Percentiles rank a stretch among this genome's conserved stretches.
Conservation (phyloP, 2,329 filamentous ascomycete species). For the Talaromyces atroroseus region DNA sequence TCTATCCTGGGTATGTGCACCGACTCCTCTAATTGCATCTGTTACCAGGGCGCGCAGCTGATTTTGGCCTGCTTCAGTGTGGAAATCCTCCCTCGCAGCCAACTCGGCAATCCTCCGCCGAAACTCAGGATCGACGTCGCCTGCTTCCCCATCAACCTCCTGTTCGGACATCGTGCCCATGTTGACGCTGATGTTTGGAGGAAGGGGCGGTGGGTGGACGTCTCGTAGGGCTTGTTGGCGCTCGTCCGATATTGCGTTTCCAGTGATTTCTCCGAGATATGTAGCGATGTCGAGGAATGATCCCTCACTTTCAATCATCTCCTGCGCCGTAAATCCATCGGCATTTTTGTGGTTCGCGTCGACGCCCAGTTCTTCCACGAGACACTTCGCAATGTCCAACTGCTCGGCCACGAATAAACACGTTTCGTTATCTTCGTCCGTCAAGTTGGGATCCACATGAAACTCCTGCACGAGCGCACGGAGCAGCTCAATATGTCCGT, state of each 20-base stretch:
- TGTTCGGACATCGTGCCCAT: slow-evolving; percentile 66
- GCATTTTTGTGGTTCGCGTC: slow-evolving; percentile 61
- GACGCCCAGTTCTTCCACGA: slow-evolving; percentile 77
- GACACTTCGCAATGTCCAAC: slow-evolving; percentile 66
- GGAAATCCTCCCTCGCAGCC: slow-evolving; percentile 75
- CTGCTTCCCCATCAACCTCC: slow-evolving; percentile 50
- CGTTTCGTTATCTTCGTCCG: slow-evolving; percentile 88
- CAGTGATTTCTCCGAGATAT: slow-evolving; percentile 54
- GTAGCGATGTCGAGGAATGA: slow-evolving; percentile 70
- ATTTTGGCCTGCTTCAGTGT: slow-evolving; percentile 71
- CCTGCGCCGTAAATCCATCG: slow-evolving; percentile 72
- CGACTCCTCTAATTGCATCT: slow-evolving; percentile 68
- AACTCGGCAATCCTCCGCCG: slow-evolving; percentile 82
- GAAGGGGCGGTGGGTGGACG: slow-evolving; percentile 56
- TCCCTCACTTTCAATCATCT: slow-evolving; percentile 73
- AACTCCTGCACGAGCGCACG: slow-evolving; percentile 70
- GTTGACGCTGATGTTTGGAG: slow-evolving; percentile 70
- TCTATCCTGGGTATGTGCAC: slow-evolving; percentile 54
- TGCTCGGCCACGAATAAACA: slow-evolving; percentile 91
- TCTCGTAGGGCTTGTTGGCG: slow-evolving; percentile 26
- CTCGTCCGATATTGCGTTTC: slow-evolving; percentile 22
- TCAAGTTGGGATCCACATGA: slow-evolving; percentile 70
- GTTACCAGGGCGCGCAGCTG: slow-evolving; percentile 72
- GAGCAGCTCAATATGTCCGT: slow-evolving; percentile 78
- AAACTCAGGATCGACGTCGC: slow-evolving; percentile 74